These are phyloP conservation scores for Candida manassasensis DNA, from an alignment of 805 yeast species.

Conservation along the genomic window DNA sequence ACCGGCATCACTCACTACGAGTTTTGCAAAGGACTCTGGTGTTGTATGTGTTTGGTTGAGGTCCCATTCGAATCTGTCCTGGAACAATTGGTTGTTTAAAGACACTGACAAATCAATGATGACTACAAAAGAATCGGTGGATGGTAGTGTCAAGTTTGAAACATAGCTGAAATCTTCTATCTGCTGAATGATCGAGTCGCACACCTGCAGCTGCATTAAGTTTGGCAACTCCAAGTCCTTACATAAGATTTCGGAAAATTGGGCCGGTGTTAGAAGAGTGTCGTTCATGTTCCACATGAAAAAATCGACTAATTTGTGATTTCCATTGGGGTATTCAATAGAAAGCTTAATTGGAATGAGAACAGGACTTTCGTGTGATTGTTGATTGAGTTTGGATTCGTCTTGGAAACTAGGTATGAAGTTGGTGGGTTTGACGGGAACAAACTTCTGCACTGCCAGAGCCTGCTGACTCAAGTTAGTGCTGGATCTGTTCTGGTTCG, in stretches of 20 bases:
- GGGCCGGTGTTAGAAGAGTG: conserved; percentile 62
- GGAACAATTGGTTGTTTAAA: conserved; percentile 76
- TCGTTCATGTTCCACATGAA: conserved; percentile 75
- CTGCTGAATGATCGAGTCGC: conserved; percentile 72
- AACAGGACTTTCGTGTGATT: conserved; percentile 34
- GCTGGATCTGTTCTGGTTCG: conserved; percentile 3
- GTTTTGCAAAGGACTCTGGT: conserved; percentile 81
- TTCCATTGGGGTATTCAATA: conserved; percentile 52
- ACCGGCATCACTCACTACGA: conserved; percentile 82
- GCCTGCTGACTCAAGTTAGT: conserved; percentile 10
- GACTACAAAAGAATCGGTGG: conserved; percentile 57
- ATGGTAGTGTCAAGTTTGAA: conserved; percentile 61
- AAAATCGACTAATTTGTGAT: conserved; percentile 51
- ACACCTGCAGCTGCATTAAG: conserved; percentile 56
- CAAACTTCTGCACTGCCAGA: conserved; percentile 20
- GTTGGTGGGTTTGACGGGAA: conserved; percentile 21
- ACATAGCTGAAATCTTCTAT: conserved; percentile 68
- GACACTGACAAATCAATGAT: conserved; percentile 78
- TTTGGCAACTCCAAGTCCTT: conserved; percentile 79
- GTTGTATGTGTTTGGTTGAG: conserved; percentile 48
- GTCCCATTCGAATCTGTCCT: conserved; percentile 96
- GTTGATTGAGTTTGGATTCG: conserved; percentile 16
- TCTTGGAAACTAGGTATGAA: conserved; percentile 20
- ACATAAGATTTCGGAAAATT: conserved; percentile 70
- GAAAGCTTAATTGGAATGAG: conserved; percentile 65